A percentile compares a stretch with the other conserved stretches of the same genome.
These are phyloP conservation scores for Epichloe elymi DNA, from an alignment of 2,329 filamentous ascomycete genomes.

Conservation along the genomic window DNA sequence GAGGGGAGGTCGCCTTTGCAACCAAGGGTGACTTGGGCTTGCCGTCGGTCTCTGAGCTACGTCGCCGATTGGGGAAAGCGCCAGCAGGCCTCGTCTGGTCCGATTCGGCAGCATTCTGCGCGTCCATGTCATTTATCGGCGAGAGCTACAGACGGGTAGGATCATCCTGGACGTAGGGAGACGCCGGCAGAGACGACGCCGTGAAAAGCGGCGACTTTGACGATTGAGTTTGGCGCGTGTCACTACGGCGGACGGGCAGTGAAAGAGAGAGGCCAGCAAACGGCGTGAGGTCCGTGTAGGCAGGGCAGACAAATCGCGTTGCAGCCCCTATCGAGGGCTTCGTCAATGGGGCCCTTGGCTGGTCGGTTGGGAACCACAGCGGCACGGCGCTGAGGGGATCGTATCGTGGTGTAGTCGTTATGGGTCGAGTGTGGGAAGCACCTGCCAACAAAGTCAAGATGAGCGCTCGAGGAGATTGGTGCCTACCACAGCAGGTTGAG, in stretches of 20 bases:
- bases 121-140: constrained; percentile 55
- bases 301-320: constrained; percentile 6
- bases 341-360: background rate
- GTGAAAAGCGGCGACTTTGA: constrained; percentile 2
- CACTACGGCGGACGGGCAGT: background rate
- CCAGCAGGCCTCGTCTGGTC: constrained; percentile 44
- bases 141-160: constrained; percentile 35
- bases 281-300: background rate
- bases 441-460: background rate
- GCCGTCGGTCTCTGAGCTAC: constrained; percentile 12
- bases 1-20: constrained; percentile 7
- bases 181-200: constrained; percentile 6
- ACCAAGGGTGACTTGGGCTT: constrained; percentile 6
- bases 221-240: background rate
- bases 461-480: background rate
- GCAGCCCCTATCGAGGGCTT: constrained; percentile 7
- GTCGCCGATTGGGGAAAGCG: constrained; percentile 38
- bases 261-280: background rate
- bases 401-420: background rate
- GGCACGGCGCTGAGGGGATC: background rate
- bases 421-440: background rate
- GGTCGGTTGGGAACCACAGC: background rate
- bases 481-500: background rate
- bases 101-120: constrained; percentile 53
- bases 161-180: constrained; percentile 40